A percentile compares a stretch with the other conserved stretches of the same genome.
These are phyloP conservation scores for Colletotrichum sp. DNA, from an alignment of 2,329 filamentous ascomycete species.

Conservation along the genomic window DNA sequence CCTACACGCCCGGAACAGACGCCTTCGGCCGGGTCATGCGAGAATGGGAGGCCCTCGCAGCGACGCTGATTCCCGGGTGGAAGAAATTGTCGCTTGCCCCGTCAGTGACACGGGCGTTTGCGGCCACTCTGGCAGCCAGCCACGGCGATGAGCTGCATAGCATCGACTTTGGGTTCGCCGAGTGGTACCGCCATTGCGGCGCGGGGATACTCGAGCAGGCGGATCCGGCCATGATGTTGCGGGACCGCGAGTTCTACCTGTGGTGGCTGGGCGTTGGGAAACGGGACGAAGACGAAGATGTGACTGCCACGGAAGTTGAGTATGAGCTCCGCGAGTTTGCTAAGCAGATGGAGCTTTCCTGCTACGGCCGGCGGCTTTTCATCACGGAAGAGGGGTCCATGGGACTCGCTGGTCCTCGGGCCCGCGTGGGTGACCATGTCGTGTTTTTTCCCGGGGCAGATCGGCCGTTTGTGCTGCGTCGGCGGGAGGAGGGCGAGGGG, in stretches of 20 bases:
- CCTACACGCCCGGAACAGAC: neutral
- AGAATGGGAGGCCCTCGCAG: neutral
- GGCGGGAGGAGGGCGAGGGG: neutral
- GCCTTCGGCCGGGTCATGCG: neutral
- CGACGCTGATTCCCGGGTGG: neutral
- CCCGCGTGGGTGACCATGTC: neutral
- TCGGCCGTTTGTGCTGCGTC: neutral
- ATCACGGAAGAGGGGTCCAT: neutral
- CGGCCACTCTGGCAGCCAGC: neutral
- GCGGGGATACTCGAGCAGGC: neutral
- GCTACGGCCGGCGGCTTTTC: neutral
- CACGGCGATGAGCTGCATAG: neutral
- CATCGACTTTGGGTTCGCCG: neutral
- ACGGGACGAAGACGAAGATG: neutral
- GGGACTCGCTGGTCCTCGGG: neutral
- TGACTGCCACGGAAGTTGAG: neutral
- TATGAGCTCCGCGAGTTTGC: neutral
- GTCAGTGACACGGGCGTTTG: neutral
- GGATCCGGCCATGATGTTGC: neutral
- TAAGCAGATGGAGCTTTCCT: neutral
- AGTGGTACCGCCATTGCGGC: neutral
- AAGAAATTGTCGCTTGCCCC: rapidly evolving
- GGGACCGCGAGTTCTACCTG: neutral
- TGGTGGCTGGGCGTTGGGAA: neutral
- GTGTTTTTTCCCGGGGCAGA: neutral